Conservation (phyloP, 2,329 filamentous ascomycete species). For the Fusarium piperis region DNA sequence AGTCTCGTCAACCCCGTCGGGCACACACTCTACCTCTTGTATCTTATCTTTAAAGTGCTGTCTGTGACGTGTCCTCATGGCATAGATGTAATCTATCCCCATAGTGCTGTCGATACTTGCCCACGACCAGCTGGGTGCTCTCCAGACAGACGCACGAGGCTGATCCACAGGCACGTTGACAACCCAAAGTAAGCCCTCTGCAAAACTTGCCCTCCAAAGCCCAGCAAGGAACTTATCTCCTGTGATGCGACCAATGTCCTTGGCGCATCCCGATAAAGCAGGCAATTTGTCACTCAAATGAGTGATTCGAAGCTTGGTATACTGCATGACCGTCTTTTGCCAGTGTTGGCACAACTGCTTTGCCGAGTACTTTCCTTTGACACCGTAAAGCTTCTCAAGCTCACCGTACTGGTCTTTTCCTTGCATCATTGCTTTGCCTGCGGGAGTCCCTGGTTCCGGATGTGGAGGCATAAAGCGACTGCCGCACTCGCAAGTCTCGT, state of each 20-base stretch:
- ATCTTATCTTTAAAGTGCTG: background rate
- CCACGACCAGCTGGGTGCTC: background rate
- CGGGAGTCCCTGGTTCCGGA: background rate
- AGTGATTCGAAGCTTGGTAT: background rate
- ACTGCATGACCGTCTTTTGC: background rate
- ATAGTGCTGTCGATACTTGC: background rate
- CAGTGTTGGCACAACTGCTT: background rate
- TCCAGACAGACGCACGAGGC: background rate
- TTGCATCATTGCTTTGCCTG: background rate
- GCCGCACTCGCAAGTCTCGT: background rate
- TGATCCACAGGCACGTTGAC: background rate
- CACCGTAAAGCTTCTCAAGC: background rate
- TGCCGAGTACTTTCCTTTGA: background rate
- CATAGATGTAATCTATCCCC: background rate
- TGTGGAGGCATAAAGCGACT: background rate
- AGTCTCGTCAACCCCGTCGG: background rate
- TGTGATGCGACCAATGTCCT: background rate
- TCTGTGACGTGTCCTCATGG: background rate
- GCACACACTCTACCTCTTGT: background rate
- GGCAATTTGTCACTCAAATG: background rate
- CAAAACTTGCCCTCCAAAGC: background rate
- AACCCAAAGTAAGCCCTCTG: background rate
- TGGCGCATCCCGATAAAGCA: background rate
- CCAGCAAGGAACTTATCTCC: background rate
- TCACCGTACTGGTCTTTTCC: background rate